These are phyloP conservation scores for Penicillium ochrochloron DNA, from an alignment of 495 filamentous ascomycete genomes.

Conservation along the genomic window DNA sequence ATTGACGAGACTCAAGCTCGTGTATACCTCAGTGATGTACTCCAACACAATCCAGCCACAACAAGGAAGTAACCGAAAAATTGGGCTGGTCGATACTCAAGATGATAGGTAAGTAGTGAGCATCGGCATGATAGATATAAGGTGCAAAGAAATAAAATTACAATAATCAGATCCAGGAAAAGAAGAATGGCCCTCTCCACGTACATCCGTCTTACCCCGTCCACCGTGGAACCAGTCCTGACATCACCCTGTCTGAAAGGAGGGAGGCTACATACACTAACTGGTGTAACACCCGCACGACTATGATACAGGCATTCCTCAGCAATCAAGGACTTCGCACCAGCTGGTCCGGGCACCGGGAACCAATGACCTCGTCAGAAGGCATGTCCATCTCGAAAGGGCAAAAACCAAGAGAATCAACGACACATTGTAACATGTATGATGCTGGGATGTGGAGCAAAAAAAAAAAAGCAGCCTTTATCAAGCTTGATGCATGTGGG, in stretches of 20 bases:
- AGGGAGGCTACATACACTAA: background rate
- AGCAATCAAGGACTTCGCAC: conserved; percentile 28
- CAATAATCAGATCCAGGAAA: background rate
- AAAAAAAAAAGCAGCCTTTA: background rate
- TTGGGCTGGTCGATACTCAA: background rate
- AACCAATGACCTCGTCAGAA: conserved; percentile 15
- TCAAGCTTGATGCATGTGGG: conserved; percentile 10
- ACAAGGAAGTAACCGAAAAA: background rate
- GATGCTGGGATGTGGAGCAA: background rate
- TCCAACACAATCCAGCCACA: background rate
- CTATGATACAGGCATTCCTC: conserved; percentile 31
- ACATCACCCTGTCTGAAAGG: conserved; percentile 33
- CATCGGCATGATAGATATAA: conserved; percentile 34
- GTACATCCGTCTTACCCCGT: background rate
- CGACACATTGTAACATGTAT: background rate
- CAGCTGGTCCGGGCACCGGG: conserved; percentile 12
- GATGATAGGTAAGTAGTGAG: conserved; percentile 1
- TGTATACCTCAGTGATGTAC: background rate
- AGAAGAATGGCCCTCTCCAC: conserved; percentile 3
- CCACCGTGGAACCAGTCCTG: conserved; percentile 21
- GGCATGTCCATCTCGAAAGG: background rate
- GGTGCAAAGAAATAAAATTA: conserved; percentile 8
- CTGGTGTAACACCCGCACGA: conserved; percentile 28
- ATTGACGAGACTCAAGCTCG: background rate
- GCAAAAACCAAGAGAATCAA: background rate